Percentiles rank a stretch among this genome's conserved stretches.
Conservation (phyloP, 495 filamentous ascomycete genomes). For the Lasiosphaeris hirsuta region DNA sequence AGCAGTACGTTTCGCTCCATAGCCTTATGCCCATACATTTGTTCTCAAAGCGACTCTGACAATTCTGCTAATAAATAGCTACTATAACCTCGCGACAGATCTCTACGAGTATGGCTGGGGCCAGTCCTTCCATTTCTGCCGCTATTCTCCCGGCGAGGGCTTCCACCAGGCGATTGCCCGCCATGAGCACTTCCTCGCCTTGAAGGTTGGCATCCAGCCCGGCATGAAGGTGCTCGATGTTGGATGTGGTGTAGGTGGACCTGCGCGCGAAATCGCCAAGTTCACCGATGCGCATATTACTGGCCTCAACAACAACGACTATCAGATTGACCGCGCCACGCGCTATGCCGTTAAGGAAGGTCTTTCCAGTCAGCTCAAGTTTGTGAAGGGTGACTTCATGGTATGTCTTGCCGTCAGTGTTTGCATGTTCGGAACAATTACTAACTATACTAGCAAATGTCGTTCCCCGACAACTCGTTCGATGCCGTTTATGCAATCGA, state of each 20-base stretch:
- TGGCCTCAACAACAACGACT: slow-evolving; percentile 99
- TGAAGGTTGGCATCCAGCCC: slow-evolving; percentile 79
- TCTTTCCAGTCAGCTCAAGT: slow-evolving; percentile 75
- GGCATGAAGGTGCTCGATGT: slow-evolving; percentile 93
- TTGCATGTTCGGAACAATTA: not conserved
- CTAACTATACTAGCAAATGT: slow-evolving; percentile 74
- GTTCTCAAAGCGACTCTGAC: slow-evolving; percentile 4
- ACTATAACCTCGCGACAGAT: slow-evolving; percentile 98
- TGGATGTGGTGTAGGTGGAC: slow-evolving; percentile 95
- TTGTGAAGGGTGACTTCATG: slow-evolving; percentile 98
- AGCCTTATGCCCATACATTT: slow-evolving; percentile 1
- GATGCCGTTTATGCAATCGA: slow-evolving; percentile 98
- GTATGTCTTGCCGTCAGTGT: slow-evolving; percentile 35
- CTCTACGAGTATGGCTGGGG: slow-evolving; percentile 98
- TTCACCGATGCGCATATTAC: slow-evolving; percentile 88
- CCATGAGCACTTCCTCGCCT: slow-evolving; percentile 97
- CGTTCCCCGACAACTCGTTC: slow-evolving; percentile 85
- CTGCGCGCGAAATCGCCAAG: slow-evolving; percentile 94
- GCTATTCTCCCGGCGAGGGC: slow-evolving; percentile 81
- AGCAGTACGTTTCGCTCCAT: slow-evolving; percentile 63
- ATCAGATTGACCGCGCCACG: slow-evolving; percentile 94
- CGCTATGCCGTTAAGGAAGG: slow-evolving; percentile 80
- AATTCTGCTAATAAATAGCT: slow-evolving; percentile 48
- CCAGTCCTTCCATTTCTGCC: slow-evolving; percentile 95
- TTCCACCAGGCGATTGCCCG: slow-evolving; percentile 94